Conservation (phyloP, 352 stramenopile species). For the Globisporangium camurandrum region DNA sequence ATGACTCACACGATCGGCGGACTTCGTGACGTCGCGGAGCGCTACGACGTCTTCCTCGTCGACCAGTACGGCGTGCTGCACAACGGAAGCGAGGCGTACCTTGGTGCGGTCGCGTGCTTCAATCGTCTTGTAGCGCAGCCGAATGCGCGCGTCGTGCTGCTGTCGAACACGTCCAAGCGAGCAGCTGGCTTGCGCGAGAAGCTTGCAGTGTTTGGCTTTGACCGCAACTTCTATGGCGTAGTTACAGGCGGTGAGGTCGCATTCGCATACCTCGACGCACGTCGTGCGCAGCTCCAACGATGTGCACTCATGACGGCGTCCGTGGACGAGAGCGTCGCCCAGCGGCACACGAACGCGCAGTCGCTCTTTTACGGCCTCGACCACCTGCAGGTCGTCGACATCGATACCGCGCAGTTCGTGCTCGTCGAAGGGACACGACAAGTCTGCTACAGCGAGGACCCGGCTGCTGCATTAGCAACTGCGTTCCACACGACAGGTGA, state of each 20-base stretch:
- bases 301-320: too few relatives aligned
- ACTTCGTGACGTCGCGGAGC: constrained; percentile 29
- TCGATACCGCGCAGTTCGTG: too few relatives aligned
- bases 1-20: constrained; percentile 26
- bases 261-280: constrained; percentile 31
- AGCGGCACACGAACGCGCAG: too few relatives aligned
- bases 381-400: too few relatives aligned
- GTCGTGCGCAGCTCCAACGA: too few relatives aligned
- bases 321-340: too few relatives aligned
- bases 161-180: constrained; percentile 87
- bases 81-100: constrained; percentile 71
- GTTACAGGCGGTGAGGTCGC: constrained; percentile 53
- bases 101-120: constrained; percentile 59
- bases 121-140: constrained; percentile 27
- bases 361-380: too few relatives aligned
- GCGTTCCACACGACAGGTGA: too few relatives aligned
- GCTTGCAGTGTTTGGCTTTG: constrained; percentile 67
- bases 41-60: constrained; percentile 87
- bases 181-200: constrained; percentile 32
- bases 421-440: too few relatives aligned
- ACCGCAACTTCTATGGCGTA: constrained; percentile 34
- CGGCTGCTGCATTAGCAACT: too few relatives aligned
- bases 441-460: too few relatives aligned
- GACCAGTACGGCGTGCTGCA: constrained; percentile 91
- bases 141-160: constrained; percentile 75